phyloP scores from a whole-genome alignment of 495 filamentous ascomycete species.

The Collariella sp. region DNA sequence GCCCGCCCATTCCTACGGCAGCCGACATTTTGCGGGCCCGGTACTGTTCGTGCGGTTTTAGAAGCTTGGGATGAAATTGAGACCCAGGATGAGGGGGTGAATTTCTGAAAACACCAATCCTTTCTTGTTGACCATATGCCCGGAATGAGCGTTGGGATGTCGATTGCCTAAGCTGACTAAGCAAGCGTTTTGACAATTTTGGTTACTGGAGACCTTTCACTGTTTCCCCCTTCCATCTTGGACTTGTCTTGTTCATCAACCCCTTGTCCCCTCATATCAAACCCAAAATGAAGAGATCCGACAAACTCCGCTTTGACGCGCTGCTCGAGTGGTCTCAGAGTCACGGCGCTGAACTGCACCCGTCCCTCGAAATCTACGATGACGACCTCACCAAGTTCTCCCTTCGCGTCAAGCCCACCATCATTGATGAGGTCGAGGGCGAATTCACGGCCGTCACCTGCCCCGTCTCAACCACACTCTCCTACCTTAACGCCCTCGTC shows the following conservation, averaged over 20 bases:
- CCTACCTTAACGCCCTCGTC: constrained; percentile 38
- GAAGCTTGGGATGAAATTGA: too few species aligned
- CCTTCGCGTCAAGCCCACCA: constrained; percentile 32
- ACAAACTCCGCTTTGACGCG: constrained; percentile 13
- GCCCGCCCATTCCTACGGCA: too few species aligned
- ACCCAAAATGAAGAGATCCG: constrained; percentile 17
- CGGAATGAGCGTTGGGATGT: too few species aligned
- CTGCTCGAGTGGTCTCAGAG: constrained; percentile 30
- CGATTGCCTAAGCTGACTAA: neutral
- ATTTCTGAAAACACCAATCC: too few species aligned
- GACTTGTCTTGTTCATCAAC: neutral
- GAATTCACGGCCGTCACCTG: constrained; percentile 33
- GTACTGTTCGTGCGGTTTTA: too few species aligned
- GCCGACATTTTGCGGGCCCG: too few species aligned
- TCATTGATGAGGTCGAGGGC: constrained; percentile 5
- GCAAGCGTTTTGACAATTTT: too few species aligned
- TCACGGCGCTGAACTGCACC: constrained; percentile 33
- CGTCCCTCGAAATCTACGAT: constrained; percentile 37
- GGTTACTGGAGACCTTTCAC: neutral
- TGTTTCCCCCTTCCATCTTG: neutral
- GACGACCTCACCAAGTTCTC: constrained; percentile 37
- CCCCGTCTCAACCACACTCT: constrained; percentile 33
- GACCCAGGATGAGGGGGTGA: too few species aligned
- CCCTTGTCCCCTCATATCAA: neutral
- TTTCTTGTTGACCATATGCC: too few species aligned